Conservation (phyloP, 2,329 filamentous ascomycete genomes). For the Cladosporium oxysporum region DNA sequence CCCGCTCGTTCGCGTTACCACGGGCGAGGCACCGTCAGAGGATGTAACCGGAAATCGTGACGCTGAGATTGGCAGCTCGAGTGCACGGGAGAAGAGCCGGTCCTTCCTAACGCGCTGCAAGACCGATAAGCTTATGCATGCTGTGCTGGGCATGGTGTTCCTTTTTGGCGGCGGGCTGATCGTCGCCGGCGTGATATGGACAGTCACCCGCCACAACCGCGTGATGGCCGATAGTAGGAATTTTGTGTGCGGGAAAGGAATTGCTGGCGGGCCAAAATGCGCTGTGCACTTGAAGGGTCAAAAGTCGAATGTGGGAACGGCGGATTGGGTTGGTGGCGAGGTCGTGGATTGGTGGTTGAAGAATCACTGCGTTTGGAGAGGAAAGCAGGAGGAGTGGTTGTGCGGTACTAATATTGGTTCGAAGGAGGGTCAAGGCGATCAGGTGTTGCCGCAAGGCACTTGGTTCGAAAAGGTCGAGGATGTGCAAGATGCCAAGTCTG, state of each 20-base stretch:
- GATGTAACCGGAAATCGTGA: neutral
- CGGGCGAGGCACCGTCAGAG: neutral
- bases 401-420: slow-evolving; percentile 12
- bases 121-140: slow-evolving; percentile 1
- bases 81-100: neutral
- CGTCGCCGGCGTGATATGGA: slow-evolving; percentile 13
- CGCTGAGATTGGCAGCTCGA: neutral
- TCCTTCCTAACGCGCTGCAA: slow-evolving; percentile 10
- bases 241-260: slow-evolving; percentile 14
- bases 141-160: slow-evolving; percentile 6
- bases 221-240: slow-evolving; percentile 11
- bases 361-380: slow-evolving; percentile 13
- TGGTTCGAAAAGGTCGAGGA: slow-evolving; percentile 15
- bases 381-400: slow-evolving; percentile 6
- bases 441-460: slow-evolving; percentile 12
- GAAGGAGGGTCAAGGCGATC: slow-evolving; percentile 12
- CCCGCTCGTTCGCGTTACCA: slow-evolving; percentile 4
- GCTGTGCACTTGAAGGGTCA: slow-evolving; percentile 13
- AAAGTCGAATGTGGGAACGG: neutral
- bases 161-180: slow-evolving; percentile 11
- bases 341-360: slow-evolving; percentile 19
- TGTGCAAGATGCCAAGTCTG: neutral
- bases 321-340: slow-evolving; percentile 7
- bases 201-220: slow-evolving; percentile 10
- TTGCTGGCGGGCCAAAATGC: slow-evolving; percentile 15